A percentile compares a stretch with the other conserved stretches of the same genome.
Evolutionary conservation across 1,284 basidiomycete genomes (phyloP).

Genomic region (Tilletia setariae): DNA sequence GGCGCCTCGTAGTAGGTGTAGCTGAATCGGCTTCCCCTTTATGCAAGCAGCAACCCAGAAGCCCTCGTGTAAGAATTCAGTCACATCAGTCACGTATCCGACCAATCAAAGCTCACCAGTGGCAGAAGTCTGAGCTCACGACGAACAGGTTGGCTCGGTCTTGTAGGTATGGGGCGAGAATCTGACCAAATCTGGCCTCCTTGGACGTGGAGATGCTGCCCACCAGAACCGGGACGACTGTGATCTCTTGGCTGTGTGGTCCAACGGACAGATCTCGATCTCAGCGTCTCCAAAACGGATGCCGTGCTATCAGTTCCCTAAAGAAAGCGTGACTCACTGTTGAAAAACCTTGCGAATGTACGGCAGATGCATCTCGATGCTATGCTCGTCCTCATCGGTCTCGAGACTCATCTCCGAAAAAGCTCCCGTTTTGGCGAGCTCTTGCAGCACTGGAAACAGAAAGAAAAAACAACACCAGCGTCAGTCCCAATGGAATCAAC

Average conservation of each 20-base stretch:
- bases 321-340: slow-evolving; percentile 60
- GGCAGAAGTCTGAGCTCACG: slow-evolving; percentile 94
- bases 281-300: neutral
- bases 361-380: slow-evolving; percentile 95
- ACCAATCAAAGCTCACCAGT: slow-evolving; percentile 68
- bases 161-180: slow-evolving; percentile 76
- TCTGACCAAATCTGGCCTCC: slow-evolving; percentile 66
- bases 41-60: too few relatives aligned
- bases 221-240: slow-evolving; percentile 85
- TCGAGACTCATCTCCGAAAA: slow-evolving; percentile 69
- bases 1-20: slow-evolving; percentile 86
- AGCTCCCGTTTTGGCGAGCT: slow-evolving; percentile 67
- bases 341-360: slow-evolving; percentile 84
- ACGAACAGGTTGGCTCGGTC: slow-evolving; percentile 79
- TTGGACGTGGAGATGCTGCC: slow-evolving; percentile 69
- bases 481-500: slow-evolving; percentile 11
- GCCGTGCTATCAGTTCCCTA: neutral
- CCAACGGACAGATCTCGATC: neutral
- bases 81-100: neutral
- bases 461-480: neutral
- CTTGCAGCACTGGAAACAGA: slow-evolving; percentile 63
- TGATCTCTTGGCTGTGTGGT: slow-evolving; percentile 65
- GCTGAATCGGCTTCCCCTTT: slow-evolving; percentile 81
- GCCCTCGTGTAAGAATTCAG: neutral
- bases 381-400: slow-evolving; percentile 91